Evolutionary conservation across 768 basidiomycete genomes (phyloP), one percentile per base, ranked within the genome.

Genomic region (Suillus alpinus): DNA sequence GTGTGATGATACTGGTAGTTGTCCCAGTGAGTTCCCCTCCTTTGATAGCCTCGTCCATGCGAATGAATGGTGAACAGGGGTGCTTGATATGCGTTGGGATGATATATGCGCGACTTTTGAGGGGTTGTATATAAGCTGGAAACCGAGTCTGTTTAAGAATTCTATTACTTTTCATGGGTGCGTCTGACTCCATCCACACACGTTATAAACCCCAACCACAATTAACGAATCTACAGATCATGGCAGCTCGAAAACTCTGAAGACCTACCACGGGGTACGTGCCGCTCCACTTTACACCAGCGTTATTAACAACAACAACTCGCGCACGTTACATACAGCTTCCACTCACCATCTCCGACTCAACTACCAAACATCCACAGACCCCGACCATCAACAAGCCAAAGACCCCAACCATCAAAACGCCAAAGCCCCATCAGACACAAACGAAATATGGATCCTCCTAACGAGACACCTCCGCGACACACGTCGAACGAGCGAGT

Each of bases 41-140:
- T 40, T 44, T 60, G 57, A 4, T 6, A 56, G 26, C 32, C 57
- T 32, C n/a, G 26, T 13, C 12, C 23, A 39, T 43, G 44, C 14
- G 16, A 50, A 37, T 41, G 60, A 18, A 49, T 66, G 23, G 26
- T 32, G 14, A 0, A 57, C 47, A 86, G 83, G 80, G 57, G 71
- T 77, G 29, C 73, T 89, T 14, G 74, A 76, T 9, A 82, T 97
- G 57, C 80, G 86, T 0, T 98, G 95, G 95, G 83, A 88, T 16
- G 84, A 87, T 41, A 80, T 90, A 10, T 81, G 94, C 47, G 77
- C 83, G 6, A 74, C 83, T 0, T 98, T 98, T 64, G 87, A 92
- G 39, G 85, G 89, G 2, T 73, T 96, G 41, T 94, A 94, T 73
- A 70, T 91, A 39, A 96, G 90, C 69, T 98, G 96, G 96, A 81